These are phyloP conservation scores for Plectosphaerella cucumerina DNA, from an alignment of 2,329 filamentous ascomycete genomes.

Conservation along the genomic window DNA sequence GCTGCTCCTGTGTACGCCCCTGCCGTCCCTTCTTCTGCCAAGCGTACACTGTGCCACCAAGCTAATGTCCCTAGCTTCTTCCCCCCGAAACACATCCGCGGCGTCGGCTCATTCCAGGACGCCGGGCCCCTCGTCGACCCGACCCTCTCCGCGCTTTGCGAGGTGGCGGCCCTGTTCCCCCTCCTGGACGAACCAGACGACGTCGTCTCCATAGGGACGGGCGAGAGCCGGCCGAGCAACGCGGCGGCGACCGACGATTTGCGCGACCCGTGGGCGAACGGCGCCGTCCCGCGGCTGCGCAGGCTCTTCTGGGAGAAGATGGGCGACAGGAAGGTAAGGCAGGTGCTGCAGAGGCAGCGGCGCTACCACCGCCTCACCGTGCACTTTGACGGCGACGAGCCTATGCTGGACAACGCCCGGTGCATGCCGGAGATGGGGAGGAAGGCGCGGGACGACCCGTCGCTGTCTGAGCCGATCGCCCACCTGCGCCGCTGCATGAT, in stretches of 20 bases:
- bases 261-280: neutral
- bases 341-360: neutral
- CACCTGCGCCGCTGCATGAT: no score
- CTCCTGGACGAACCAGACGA: neutral
- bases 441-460: neutral
- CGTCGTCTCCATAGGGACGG: neutral
- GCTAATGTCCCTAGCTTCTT: neutral
- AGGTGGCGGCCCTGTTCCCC: neutral
- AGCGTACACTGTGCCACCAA: neutral
- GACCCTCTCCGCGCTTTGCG: constrained; percentile 1
- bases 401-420: neutral
- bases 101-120: neutral
- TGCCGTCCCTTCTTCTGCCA: neutral
- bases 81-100: neutral
- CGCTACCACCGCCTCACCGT: neutral
- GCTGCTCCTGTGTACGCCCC: neutral
- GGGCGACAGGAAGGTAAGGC: neutral
- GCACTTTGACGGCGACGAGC: neutral
- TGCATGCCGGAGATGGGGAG: neutral
- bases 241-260: neutral
- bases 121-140: neutral
- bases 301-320: no score
- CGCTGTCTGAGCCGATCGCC: neutral
- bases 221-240: neutral
- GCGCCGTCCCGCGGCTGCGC: neutral